Conservation (phyloP, 1,284 basidiomycete species). For the Cryptococcus sp. region DNA sequence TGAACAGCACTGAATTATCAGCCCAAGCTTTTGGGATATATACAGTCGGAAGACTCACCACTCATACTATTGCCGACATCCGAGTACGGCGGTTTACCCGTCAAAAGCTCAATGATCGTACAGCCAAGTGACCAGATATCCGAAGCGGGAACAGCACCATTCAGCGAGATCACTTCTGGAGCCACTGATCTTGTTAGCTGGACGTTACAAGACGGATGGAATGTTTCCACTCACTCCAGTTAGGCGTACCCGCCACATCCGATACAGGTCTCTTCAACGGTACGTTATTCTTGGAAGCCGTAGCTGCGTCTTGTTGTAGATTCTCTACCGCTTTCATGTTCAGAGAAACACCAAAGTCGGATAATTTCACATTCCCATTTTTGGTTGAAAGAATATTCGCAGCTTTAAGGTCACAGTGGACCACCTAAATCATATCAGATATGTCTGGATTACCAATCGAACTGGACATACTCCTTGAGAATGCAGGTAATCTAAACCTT, state of each 20-base stretch:
- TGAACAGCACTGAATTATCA: constrained; percentile 70
- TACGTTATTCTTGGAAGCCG: constrained; percentile 26
- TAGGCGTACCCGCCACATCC: constrained; percentile 80
- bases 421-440: constrained; percentile 34
- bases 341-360: constrained; percentile 56
- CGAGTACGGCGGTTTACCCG: constrained; percentile 83
- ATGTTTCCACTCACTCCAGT: constrained; percentile 64
- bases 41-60: constrained; percentile 52
- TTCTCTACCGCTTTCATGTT: constrained; percentile 58
- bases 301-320: constrained; percentile 61
- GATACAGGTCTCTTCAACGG: constrained; percentile 12
- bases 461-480: constrained; percentile 57
- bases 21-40: background rate
- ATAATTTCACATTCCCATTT: constrained; percentile 53
- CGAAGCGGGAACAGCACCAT: constrained; percentile 54
- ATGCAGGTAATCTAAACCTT: constrained; percentile 86
- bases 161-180: constrained; percentile 80
- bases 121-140: constrained; percentile 86
- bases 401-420: constrained; percentile 55
- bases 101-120: constrained; percentile 87
- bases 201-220: background rate
- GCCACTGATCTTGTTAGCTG: constrained; percentile 59
- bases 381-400: constrained; percentile 58
- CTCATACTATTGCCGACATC: constrained; percentile 81
- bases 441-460: constrained; percentile 23